phyloP scores from a whole-genome alignment of 148 eudicot species.

The Vaccinium darrowii region DNA sequence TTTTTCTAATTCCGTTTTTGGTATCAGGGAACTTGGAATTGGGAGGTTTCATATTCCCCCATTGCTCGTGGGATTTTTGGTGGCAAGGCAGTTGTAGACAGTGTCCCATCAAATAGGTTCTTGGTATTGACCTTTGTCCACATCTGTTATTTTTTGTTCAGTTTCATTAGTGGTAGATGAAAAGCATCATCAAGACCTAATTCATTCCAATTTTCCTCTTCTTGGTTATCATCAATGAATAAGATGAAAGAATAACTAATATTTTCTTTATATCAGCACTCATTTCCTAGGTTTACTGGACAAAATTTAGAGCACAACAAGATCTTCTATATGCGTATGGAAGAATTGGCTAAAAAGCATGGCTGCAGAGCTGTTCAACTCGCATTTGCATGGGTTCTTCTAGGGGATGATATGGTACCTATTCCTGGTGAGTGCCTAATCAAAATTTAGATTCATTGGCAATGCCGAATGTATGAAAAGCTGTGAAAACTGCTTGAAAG shows the following conservation, averaged over 20 bases:
- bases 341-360: constrained; percentile 53
- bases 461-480: neutral
- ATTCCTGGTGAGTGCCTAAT: constrained; percentile 25
- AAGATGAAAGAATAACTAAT: neutral
- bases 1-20: neutral
- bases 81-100: constrained; percentile 68
- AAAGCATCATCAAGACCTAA: neutral
- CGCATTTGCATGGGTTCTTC: constrained; percentile 85
- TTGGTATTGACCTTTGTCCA: constrained; percentile 38
- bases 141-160: neutral
- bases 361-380: constrained; percentile 67
- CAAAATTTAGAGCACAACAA: constrained; percentile 71
- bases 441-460: neutral
- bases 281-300: constrained; percentile 59
- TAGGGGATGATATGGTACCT: constrained; percentile 69
- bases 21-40: constrained; percentile 74
- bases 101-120: constrained; percentile 44
- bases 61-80: constrained; percentile 76
- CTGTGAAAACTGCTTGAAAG: neutral
- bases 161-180: neutral
- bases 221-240: neutral
- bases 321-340: constrained; percentile 44
- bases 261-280: constrained; percentile 26
- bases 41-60: constrained; percentile 76
- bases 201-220: neutral